Base-by-base conservation (phyloP, 1,284 basidiomycete genomes). In the Cutaneotrichosporon curvatum region DNA sequence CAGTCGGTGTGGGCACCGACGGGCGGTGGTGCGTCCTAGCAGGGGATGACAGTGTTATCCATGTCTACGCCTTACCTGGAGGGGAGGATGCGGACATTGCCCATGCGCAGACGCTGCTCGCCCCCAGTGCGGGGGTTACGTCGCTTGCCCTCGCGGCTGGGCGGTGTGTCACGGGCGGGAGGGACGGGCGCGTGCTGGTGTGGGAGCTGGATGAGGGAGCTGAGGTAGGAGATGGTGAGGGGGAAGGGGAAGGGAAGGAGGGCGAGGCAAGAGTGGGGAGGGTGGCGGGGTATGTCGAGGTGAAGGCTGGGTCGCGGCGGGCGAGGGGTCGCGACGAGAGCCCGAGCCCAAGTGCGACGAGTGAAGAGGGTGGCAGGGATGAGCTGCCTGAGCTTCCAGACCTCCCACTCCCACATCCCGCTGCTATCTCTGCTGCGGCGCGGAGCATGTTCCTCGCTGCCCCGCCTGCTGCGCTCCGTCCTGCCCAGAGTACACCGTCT, bases 11-110 rank as follows among this genome's bases (percentile, higher is more conserved):
- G 1, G 68, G 63, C 2, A 57, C 58, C 20, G 67, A 69, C 40
- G 67, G 65, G 1, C 51, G 64, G 16, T 72, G 69, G 66, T 63
- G 62, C 42, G 67, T 71, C 7, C 61, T 72, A 0, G 67, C 69
- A 0, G 70, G 70, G 28, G 19, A 59, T 14, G 69, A 67, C 37
- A 64, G 64, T 40, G 64, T 65, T 28, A 67, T 72, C 12, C 63
- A 72, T 43, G 69, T 72, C 1, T 72, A 64, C 42, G 59, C 67
- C 1, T 47, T 72, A 1, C 65, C 70, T 12, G 46, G 56, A 11
- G 15, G 33, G 9, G 6, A 19, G 15, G 22, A 25, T 7, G 20
- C 21, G 33, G 28, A 38, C 5, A 65, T 71, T 35, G 38, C 49
- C 2, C 65, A 70, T 38, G 56, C 62, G 2, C 67, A 71, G 37